Evolutionary conservation across 1,284 basidiomycete species (phyloP), one percentile per base, ranked within the genome.

Genomic region (Apiotrichum gamsii): DNA sequence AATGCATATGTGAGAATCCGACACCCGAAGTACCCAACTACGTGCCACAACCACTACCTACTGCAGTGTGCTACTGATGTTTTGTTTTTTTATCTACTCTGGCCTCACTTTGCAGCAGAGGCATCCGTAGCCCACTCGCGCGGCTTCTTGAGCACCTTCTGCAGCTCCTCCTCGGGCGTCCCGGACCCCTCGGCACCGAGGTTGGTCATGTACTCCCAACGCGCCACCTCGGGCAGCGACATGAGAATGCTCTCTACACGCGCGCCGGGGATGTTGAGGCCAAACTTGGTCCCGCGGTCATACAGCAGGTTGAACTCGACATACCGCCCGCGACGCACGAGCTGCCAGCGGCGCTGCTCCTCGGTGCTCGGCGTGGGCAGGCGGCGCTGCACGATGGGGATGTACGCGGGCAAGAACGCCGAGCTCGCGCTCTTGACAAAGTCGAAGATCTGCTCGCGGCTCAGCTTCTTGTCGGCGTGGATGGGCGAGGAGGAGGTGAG

Each of bases 281-380:
- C 91, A 62, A 95, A 94, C 72, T 75, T 76, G 38, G 75, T 75
- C 0, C 75, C 75, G 47, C 76, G 62, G 67, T 95, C 91, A 63
- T 87, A 84, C 5, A 95, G 83, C 50, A 96, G 74, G 69, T 95
- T 95, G 75, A 95, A 96, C 72, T 96, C 91, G 44, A 93, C 91
- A 65, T 93, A 94, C 52, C 89, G 78, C 1, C 91, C 90, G 30
- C 91, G 77, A 36, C 91, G 79, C 19, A 96, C 60, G 46, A 93
- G 80, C 73, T 96, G 91, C 91, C 91, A 96, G 43, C 88, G 77
- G 44, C 88, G 79, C 63, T 78, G 69, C 45, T 74, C 70, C 5
- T 84, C 82, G 1, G 82, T 84, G 62, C 77, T 84, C 5, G 78
- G 74, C 52, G 75, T 77, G 25, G 73, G 60, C 42, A 61, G 66